These are phyloP conservation scores for Brasilioporus rufonigricans DNA, from an alignment of 768 basidiomycete genomes.

Conservation along the genomic window DNA sequence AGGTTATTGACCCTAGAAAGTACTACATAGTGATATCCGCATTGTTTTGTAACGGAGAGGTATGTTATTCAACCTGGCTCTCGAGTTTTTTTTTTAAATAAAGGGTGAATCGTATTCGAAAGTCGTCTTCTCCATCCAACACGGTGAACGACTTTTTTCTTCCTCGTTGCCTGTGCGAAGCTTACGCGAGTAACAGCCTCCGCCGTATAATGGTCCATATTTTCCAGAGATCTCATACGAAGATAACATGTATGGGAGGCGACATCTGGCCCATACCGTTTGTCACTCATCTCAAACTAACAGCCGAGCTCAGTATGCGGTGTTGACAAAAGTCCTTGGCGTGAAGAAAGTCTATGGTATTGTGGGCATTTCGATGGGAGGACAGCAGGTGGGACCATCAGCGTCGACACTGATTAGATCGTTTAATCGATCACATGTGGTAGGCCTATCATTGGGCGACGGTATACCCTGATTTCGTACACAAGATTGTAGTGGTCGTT, in stretches of 20 bases:
- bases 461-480: slow-evolving; percentile 52
- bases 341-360: slow-evolving; percentile 45
- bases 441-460: slow-evolving; percentile 57
- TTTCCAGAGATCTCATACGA: slow-evolving; percentile 56
- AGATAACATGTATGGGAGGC: slow-evolving; percentile 47
- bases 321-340: slow-evolving; percentile 46
- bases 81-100: no score
- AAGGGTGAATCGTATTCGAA: neutral
- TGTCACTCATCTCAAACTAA: neutral
- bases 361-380: slow-evolving; percentile 60
- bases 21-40: slow-evolving; percentile 58
- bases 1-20: slow-evolving; percentile 50
- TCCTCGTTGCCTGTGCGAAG: no score
- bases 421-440: neutral
- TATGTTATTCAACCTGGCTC: slow-evolving; percentile 19
- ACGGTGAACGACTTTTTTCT: slow-evolving; percentile 42
- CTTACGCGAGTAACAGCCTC: slow-evolving; percentile 35
- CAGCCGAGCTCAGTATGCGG: slow-evolving; percentile 54
- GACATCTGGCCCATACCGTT: neutral
- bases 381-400: slow-evolving; percentile 39
- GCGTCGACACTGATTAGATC: neutral
- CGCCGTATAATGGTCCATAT: slow-evolving; percentile 56
- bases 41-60: slow-evolving; percentile 60
- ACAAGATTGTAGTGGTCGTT: slow-evolving; percentile 43
- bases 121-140: slow-evolving; percentile 62